Evolutionary conservation across 2,329 filamentous ascomycete species (phyloP), one percentile per base, ranked within the genome.

Genomic region (Aspergillus sp.): DNA sequence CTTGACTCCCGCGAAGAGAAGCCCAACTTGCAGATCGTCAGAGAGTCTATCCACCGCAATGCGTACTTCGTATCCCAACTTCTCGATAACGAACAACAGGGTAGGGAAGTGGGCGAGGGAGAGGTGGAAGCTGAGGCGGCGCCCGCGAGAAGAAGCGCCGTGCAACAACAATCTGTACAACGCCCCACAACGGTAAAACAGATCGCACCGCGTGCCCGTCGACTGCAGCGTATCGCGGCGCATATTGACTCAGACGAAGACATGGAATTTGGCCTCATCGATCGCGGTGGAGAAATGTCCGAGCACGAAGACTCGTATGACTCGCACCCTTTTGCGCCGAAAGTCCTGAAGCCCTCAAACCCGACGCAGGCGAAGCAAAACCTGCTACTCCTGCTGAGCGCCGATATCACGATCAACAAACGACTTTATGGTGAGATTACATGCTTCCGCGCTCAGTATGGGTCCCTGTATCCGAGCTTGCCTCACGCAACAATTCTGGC

Each of bases 51-150:
- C 14, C 39, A 61, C 15, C 56, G 45, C 1, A 31, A 21, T 7
- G 56, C 48, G 7, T 61, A 61, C 35, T 61, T 61, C 25, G 53
- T 61, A 3, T 61, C 59, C 4, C 59, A 61, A 25, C 59, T 61
- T 9, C 14, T 59, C 1, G 53, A 59, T 21, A 4, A 15, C 39
- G 56, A 54, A 9, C 7, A 7, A 6, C 53, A 61, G 21, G 23
- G 7, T 2, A 33, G 56, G 15, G 35, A 40, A 12, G 41, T 48
- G 6, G 53, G 45, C 4, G 45, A 61, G 41, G 59, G 56, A 3
- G 59, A 61, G 23, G 56, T 56, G 19, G 59, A 61, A 23, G 59
- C 59, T 0, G 48, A 56, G 17, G 19, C 19, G 43, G 1, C 25
- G 12, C 12, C 5, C 14, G 3, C 3, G 2, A 9, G 1, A 55